phyloP scores from a whole-genome alignment of 179 eudicot species.

The Corrigiola litoralis region DNA sequence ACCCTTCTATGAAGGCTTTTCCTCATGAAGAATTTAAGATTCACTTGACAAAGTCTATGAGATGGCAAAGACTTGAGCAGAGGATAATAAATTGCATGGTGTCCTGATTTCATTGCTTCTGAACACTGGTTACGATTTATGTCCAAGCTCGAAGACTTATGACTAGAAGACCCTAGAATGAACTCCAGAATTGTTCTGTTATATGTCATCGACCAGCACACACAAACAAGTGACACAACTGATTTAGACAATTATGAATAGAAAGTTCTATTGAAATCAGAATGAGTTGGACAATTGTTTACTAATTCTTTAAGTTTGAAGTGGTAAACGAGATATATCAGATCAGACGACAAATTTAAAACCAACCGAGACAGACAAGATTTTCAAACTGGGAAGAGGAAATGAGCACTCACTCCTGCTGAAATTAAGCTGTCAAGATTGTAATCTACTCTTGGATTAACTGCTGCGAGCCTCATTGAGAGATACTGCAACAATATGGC shows the following conservation, averaged over 20 bases:
- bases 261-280: background rate
- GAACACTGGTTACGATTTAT: background rate
- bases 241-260: background rate
- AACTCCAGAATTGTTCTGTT: background rate
- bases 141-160: background rate
- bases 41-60: background rate
- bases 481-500: slow-evolving; percentile 48
- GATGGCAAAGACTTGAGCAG: background rate
- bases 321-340: background rate
- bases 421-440: slow-evolving; percentile 69
- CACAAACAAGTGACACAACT: background rate
- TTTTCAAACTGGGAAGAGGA: background rate
- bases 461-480: slow-evolving; percentile 97
- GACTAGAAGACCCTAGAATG: background rate
- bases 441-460: slow-evolving; percentile 78
- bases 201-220: background rate
- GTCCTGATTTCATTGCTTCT: background rate
- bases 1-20: background rate
- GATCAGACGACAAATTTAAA: background rate
- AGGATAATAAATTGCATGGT: background rate
- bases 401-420: slow-evolving; percentile 54
- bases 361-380: slow-evolving; percentile 6
- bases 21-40: background rate
- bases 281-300: background rate
- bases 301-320: background rate